A percentile compares a stretch with the other conserved stretches of the same genome.
Evolutionary conservation across 345 rosid species (phyloP).

Genomic region (Cardiospermum halicacabum): DNA sequence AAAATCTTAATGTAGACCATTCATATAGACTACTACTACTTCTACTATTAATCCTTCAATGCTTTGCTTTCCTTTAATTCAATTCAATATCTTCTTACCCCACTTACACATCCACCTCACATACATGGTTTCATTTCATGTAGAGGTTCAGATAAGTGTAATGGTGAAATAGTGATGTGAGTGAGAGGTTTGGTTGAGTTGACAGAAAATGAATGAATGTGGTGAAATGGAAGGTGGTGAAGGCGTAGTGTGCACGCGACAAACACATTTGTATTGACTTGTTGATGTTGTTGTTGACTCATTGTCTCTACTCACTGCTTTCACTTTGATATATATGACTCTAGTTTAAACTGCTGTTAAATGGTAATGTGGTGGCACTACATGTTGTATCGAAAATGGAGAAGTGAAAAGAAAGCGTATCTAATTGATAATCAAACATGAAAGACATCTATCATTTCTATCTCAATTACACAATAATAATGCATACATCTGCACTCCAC

Average conservation of each 20-base stretch:
- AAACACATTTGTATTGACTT: conserved; percentile 30
- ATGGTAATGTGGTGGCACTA: no score
- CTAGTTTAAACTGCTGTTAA: no score
- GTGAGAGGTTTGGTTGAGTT: not conserved
- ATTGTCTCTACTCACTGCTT: not conserved
- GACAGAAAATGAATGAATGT: not conserved
- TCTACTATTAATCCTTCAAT: no score
- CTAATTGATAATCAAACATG: no score
- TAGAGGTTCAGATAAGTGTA: no score
- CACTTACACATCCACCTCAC: no score
- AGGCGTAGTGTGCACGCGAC: conserved; percentile 30
- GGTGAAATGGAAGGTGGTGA: not conserved
- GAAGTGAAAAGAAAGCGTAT: no score
- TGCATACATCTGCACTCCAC: no score
- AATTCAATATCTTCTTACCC: no score
- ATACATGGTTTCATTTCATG: no score
- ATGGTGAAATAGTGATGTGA: not conserved
- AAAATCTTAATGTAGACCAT: not conserved
- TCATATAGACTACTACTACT: not conserved
- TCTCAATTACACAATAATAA: no score
- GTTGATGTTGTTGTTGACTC: not conserved
- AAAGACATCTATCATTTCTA: conserved; percentile 3
- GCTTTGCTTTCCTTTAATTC: not conserved
- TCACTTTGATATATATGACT: not conserved
- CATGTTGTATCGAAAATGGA: no score